These are phyloP conservation scores for Lipomyces yamanashiensis DNA, from an alignment of 805 yeast species.

Conservation along the genomic window DNA sequence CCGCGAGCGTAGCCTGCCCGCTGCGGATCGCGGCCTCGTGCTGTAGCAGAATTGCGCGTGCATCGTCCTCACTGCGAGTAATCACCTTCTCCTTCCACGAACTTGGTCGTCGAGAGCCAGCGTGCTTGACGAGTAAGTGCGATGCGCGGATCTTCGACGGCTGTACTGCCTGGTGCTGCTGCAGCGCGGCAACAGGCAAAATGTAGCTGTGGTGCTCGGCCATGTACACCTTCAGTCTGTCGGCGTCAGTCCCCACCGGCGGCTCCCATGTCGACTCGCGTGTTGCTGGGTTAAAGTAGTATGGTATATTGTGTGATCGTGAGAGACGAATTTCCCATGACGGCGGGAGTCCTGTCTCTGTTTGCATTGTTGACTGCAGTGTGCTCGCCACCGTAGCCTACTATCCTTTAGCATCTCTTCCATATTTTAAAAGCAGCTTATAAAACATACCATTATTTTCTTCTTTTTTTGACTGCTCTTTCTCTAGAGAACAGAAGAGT, in stretches of 20 bases:
- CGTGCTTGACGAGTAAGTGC: slow-evolving; percentile 83
- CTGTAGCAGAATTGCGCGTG: slow-evolving; percentile 60
- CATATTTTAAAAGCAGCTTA: not conserved
- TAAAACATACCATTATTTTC: no score
- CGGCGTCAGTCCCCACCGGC: slow-evolving; percentile 79
- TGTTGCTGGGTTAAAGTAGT: slow-evolving; percentile 72
- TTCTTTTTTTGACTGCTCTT: no score
- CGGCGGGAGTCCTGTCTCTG: slow-evolving; percentile 72
- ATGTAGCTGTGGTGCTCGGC: slow-evolving; percentile 45
- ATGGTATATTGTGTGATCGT: slow-evolving; percentile 80
- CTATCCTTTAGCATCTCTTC: not conserved
- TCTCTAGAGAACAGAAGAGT: no score
- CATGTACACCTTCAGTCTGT: slow-evolving; percentile 61
- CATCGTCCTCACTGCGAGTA: slow-evolving; percentile 82
- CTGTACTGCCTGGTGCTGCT: slow-evolving; percentile 45
- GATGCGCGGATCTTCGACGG: slow-evolving; percentile 77
- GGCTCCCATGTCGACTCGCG: slow-evolving; percentile 87
- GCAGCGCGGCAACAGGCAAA: slow-evolving; percentile 38
- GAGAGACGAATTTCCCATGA: slow-evolving; percentile 85
- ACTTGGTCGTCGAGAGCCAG: slow-evolving; percentile 82
- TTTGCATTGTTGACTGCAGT: not conserved
- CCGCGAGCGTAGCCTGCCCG: slow-evolving; percentile 69
- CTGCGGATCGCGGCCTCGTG: slow-evolving; percentile 62
- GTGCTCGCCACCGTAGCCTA: slow-evolving; percentile 18
- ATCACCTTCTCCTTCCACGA: slow-evolving; percentile 85